A percentile compares a stretch with the other conserved stretches of the same genome.
phyloP scores from a whole-genome alignment of 257 asterid genomes.

The Solanum pinnatisectum region DNA sequence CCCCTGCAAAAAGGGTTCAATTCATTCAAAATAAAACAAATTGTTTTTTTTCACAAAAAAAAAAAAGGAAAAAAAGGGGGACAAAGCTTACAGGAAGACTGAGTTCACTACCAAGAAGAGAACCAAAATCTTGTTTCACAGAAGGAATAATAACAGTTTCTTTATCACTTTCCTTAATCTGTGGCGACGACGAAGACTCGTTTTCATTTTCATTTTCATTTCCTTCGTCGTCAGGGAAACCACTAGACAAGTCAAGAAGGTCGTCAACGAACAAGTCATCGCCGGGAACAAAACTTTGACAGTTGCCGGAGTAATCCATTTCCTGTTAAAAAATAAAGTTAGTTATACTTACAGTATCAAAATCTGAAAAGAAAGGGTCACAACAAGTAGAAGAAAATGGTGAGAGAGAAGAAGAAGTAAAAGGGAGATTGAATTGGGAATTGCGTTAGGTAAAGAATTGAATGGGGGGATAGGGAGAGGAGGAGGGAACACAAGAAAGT shows the following conservation, averaged over 20 bases:
- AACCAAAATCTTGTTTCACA: background rate
- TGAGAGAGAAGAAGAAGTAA: background rate
- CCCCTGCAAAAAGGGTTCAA: constrained; percentile 6
- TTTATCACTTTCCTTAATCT: background rate
- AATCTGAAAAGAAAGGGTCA: background rate
- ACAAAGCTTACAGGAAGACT: background rate
- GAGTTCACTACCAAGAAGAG: background rate
- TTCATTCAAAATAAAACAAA: background rate
- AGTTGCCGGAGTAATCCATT: background rate
- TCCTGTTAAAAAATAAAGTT: background rate
- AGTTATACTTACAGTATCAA: background rate
- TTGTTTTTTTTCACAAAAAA: background rate
- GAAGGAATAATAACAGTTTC: background rate
- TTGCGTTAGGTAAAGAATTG: background rate
- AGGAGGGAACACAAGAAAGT: background rate
- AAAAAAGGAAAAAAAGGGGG: background rate
- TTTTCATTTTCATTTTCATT: background rate
- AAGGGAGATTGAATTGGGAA: background rate
- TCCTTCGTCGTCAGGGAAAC: background rate
- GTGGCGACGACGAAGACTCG: background rate
- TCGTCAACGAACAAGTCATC: background rate
- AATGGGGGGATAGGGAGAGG: background rate
- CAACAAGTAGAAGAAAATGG: background rate
- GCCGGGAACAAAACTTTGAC: background rate
- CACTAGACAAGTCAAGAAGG: background rate